Evolutionary conservation across 2,329 filamentous ascomycete genomes (phyloP).

Genomic region (Aspergillus tubingensis): DNA sequence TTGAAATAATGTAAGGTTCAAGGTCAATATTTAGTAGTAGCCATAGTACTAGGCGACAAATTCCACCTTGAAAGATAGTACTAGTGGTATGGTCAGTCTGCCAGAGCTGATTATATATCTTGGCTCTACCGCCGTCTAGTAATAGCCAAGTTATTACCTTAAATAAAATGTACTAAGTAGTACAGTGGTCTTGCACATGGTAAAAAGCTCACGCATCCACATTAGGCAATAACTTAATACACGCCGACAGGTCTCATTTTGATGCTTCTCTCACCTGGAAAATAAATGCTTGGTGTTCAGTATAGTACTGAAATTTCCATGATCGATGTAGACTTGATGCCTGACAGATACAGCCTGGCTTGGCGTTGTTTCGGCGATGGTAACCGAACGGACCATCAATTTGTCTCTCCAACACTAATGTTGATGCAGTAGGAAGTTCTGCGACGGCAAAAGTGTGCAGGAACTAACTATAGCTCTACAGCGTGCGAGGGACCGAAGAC

Average conservation of each 20-base stretch:
- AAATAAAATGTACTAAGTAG: not conserved
- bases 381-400: conserved; percentile 3
- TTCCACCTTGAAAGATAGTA: too few relatives aligned
- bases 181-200: not conserved
- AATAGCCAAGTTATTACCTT: not conserved
- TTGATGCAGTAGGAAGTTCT: conserved; percentile 4
- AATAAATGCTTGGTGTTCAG: not conserved
- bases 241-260: not conserved
- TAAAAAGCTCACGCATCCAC: not conserved
- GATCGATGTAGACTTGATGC: not conserved
- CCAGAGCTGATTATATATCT: not conserved
- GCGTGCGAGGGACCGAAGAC: not conserved
- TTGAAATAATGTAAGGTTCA: too few relatives aligned
- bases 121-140: not conserved
- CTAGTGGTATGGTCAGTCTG: too few relatives aligned
- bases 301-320: not conserved
- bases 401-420: not conserved
- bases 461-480: not conserved
- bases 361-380: conserved; percentile 12
- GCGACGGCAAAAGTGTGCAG: not conserved
- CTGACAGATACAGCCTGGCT: not conserved
- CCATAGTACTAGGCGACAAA: too few relatives aligned
- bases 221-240: not conserved
- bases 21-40: too few relatives aligned
- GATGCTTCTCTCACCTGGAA: not conserved